Evolutionary conservation across 208 protist species (phyloP), one percentile per base, ranked within the genome.

Genomic region (Blastocrithidia nonstop): DNA sequence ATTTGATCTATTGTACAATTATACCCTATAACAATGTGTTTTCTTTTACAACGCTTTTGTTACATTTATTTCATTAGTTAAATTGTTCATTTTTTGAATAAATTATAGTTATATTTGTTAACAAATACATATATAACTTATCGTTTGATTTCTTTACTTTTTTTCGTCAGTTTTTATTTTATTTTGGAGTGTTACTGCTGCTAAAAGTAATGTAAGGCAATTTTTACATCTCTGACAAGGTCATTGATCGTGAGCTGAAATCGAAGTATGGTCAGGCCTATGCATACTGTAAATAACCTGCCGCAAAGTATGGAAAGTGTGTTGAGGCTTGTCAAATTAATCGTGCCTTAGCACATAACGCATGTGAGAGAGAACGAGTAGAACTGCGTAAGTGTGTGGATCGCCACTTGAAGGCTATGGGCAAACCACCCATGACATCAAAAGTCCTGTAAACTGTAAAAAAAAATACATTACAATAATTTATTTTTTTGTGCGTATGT

Each of bases 301-400:
- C 62, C 17, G 25, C 29, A 20, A 54, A 42, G 4, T 91, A 91
- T 37, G 82, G 75, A 2, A 25, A 46, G 42, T 91, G 82, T 50
- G 43, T 91, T 8, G 82, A 91, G 52, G 66, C 57, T 3, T 62
- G 66, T 6, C 76, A 87, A 50, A 69, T 91, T 28, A 91, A 91
- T 38, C 62, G 71, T 1, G 57, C 61, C 29, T 48, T 87, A 6
- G 38, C 66, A 31, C 54, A 69, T 7, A 68, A 75, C 36, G 58
- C 54, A 43, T 91, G 82, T 43, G 11, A 41, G 8, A 52, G 66
- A 47, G 66, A 87, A 49, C 66, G 82, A 7, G 37, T 57, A 11
- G 60, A 46, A 28, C 57, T 91, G 23, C 65, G 73, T 4, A 48
- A 54, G 17, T 90, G 81, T 50, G 73, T 87, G 9, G 54, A 77